These are phyloP conservation scores for Pseudogymnoascus sp. DNA, from an alignment of 2,329 filamentous ascomycete genomes.

Conservation along the genomic window DNA sequence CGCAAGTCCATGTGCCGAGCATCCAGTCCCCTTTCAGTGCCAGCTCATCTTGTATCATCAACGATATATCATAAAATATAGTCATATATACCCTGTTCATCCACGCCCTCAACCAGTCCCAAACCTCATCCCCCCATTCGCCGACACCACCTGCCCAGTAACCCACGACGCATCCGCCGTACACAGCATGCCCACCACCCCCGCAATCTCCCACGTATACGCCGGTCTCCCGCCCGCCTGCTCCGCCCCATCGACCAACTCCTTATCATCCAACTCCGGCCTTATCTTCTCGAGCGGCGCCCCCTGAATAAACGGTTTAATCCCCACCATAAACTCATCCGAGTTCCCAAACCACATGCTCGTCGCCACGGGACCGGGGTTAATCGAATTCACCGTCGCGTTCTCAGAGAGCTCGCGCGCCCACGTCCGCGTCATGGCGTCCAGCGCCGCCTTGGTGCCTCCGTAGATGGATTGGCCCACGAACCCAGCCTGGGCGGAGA, in stretches of 20 bases:
- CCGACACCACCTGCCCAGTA: slow-evolving; percentile 70
- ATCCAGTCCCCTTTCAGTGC: background rate
- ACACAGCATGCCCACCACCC: slow-evolving; percentile 68
- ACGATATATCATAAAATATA: background rate
- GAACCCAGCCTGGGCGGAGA: slow-evolving; percentile 50
- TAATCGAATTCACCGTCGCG: slow-evolving; percentile 56
- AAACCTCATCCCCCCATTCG: slow-evolving; percentile 68
- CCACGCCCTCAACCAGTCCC: background rate
- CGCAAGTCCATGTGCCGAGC: background rate
- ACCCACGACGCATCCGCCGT: slow-evolving; percentile 64
- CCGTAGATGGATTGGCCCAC: slow-evolving; percentile 52
- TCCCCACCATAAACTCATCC: slow-evolving; percentile 47
- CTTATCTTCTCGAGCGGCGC: slow-evolving; percentile 57
- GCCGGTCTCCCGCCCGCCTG: slow-evolving; percentile 50
- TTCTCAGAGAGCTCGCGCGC: slow-evolving; percentile 51
- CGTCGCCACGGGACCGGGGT: slow-evolving; percentile 57
- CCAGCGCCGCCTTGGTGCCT: slow-evolving; percentile 57
- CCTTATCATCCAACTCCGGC: slow-evolving; percentile 49
- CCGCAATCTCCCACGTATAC: slow-evolving; percentile 63
- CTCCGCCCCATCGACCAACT: slow-evolving; percentile 50
- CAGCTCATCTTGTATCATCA: background rate
- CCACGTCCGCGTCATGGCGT: slow-evolving; percentile 63
- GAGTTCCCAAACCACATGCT: slow-evolving; percentile 55
- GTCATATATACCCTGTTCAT: background rate
- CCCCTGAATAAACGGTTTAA: slow-evolving; percentile 51